phyloP scores from a whole-genome alignment of 139 green algal species.

The Chlamydomonas schloesseri region DNA sequence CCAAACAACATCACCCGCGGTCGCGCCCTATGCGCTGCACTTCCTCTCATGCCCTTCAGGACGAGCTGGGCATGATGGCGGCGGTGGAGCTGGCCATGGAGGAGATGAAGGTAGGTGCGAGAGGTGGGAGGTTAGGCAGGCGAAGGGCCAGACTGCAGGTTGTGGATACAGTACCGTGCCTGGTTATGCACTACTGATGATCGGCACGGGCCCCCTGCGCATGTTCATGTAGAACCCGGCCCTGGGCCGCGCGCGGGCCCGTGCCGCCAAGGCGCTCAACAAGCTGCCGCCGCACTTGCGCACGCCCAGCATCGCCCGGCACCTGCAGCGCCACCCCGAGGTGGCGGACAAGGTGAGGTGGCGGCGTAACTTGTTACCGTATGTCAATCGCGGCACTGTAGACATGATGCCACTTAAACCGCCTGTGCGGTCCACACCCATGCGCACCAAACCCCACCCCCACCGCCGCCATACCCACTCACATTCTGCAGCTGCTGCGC shows the following conservation, averaged over 20 bases:
- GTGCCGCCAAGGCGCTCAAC: background rate
- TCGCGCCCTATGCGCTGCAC: too few relatives aligned
- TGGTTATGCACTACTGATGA: too few relatives aligned
- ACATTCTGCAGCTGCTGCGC: slow-evolving; percentile 37
- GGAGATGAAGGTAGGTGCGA: slow-evolving; percentile 25
- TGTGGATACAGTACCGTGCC: too few relatives aligned
- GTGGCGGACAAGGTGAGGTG: slow-evolving; percentile 13
- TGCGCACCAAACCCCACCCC: too few relatives aligned
- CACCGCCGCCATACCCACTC: too few relatives aligned
- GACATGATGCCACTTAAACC: too few relatives aligned
- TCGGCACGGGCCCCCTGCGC: too few relatives aligned
- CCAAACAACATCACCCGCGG: too few relatives aligned
- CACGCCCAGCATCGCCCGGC: background rate
- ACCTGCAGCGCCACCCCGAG: slow-evolving; percentile 11
- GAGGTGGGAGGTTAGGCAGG: background rate
- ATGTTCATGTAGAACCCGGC: slow-evolving; percentile 11
- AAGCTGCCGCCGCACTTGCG: slow-evolving; percentile 13
- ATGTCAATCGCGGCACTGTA: too few relatives aligned
- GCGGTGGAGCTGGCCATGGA: slow-evolving; percentile 40
- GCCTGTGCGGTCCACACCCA: too few relatives aligned
- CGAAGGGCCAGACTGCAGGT: too few relatives aligned
- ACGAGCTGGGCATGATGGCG: slow-evolving; percentile 32
- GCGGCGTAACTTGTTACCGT: too few relatives aligned
- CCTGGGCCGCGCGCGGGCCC: background rate
- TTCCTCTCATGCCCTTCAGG: background rate